Evolutionary conservation across 2,329 filamentous ascomycete genomes (phyloP).

Genomic region (Xylariaceae sp.): DNA sequence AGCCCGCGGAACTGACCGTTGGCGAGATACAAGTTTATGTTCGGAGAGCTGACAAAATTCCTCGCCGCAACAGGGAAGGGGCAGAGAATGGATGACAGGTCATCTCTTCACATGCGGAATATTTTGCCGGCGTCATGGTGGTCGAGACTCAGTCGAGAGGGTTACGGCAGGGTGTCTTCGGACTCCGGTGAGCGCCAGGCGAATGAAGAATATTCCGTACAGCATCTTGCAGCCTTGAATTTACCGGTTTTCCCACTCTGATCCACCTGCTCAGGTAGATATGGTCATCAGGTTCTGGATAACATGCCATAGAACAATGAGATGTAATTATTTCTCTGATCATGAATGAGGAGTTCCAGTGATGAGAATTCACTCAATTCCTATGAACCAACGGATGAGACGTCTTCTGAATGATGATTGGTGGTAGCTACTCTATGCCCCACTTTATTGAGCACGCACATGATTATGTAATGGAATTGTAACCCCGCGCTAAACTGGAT

Average conservation of each 20-base stretch:
- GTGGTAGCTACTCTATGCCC: no score
- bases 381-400: no score
- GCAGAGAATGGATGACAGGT: background rate
- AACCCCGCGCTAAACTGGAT: no score
- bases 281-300: background rate
- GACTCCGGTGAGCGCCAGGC: background rate
- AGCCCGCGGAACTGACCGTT: constrained; percentile 2
- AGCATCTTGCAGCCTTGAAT: background rate
- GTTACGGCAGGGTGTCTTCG: background rate
- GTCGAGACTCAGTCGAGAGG: background rate
- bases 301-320: no score
- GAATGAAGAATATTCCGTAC: background rate
- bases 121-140: background rate
- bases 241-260: background rate
- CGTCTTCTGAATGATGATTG: no score
- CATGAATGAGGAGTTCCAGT: background rate
- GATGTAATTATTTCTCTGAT: background rate
- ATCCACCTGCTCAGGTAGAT: background rate
- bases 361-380: background rate
- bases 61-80: background rate
- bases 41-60: background rate
- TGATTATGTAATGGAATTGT: no score
- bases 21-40: constrained; percentile 11
- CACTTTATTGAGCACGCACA: no score
- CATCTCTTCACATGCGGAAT: background rate